phyloP scores from a whole-genome alignment of 768 basidiomycete genomes.

The Russula earlei region DNA sequence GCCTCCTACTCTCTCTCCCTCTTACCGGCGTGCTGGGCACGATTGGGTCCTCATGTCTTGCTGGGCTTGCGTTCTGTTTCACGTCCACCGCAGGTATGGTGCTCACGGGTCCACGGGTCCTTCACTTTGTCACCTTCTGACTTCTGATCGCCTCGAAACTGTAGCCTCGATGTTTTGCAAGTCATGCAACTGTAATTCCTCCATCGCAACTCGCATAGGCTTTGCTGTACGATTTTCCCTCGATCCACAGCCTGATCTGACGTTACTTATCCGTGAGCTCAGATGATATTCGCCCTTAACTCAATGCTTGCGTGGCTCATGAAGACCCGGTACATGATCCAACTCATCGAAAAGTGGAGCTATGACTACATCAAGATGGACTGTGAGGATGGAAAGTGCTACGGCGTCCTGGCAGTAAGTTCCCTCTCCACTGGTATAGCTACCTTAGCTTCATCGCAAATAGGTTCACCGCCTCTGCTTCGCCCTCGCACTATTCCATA shows the following conservation, averaged over 20 bases:
- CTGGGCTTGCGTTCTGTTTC: slow-evolving; percentile 75
- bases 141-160: slow-evolving; percentile 2
- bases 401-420: slow-evolving; percentile 88
- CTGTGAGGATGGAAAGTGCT: slow-evolving; percentile 86
- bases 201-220: slow-evolving; percentile 93
- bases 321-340: slow-evolving; percentile 81
- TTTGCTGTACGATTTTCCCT: slow-evolving; percentile 58
- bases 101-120: neutral
- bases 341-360: slow-evolving; percentile 83
- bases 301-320: slow-evolving; percentile 96
- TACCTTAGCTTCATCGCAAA: slow-evolving; percentile 1
- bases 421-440: neutral
- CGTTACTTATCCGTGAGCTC: slow-evolving; percentile 1
- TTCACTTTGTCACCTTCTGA: slow-evolving; percentile 7
- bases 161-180: slow-evolving; percentile 94
- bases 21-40: slow-evolving; percentile 57
- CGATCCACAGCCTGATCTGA: neutral
- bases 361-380: slow-evolving; percentile 99
- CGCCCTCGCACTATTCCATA: slow-evolving; percentile 82
- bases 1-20: slow-evolving; percentile 63
- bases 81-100: slow-evolving; percentile 75
- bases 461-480: slow-evolving; percentile 96
- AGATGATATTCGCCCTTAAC: slow-evolving; percentile 94
- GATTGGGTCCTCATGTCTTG: slow-evolving; percentile 76
- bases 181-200: slow-evolving; percentile 98